Evolutionary conservation across 2,329 filamentous ascomycete species (phyloP), one percentile per base, ranked within the genome.

Genomic region (Didymella exigua): DNA sequence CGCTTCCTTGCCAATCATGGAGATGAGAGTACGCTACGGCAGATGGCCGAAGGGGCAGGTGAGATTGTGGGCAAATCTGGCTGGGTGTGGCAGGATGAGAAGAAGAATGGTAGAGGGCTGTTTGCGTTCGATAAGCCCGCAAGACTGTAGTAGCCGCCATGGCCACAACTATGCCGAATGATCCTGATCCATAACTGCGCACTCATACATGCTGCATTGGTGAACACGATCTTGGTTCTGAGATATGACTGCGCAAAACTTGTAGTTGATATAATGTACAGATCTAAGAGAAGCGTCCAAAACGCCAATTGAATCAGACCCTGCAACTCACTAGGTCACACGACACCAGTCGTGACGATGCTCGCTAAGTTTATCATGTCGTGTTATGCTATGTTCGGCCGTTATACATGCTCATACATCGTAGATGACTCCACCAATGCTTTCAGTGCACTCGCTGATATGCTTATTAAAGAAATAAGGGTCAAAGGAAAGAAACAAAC

Each of bases 1-100:
- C 76, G 84, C 0, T 85, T 87, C 59, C 55, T 87, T 4, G 84
- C 84, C 0, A 86, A 86, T 58, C 77, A 84, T 66, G 82, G 72
- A 0, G 81, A 85, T 70, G 77, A 78, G 21, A 61, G 59, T 10
- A 84, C 82, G 1, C 61, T 86, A 56, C 60, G 68, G 21, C 69
- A 76, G 30, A 72, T 86, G 54, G 73, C 76, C 0, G 79, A 76
- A 50, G 72, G 63, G 13, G 61, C 63, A 0, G 71, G 70, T 4
- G 83, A 86, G 63, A 77, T 77, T 9, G 76, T 85, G 48, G 82
- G 82, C 2, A 75, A 74, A 56, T 67, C 47, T 9, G 83, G 82
- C 1, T 77, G 72, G 66, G 82, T 85, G 3, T 72, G 58, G 53
- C 63, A 65, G 29, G 71, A 74, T 56, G 11, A 36, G 18, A 50